Conservation (phyloP, 208 protist genomes). For the Leishmania braziliensis region DNA sequence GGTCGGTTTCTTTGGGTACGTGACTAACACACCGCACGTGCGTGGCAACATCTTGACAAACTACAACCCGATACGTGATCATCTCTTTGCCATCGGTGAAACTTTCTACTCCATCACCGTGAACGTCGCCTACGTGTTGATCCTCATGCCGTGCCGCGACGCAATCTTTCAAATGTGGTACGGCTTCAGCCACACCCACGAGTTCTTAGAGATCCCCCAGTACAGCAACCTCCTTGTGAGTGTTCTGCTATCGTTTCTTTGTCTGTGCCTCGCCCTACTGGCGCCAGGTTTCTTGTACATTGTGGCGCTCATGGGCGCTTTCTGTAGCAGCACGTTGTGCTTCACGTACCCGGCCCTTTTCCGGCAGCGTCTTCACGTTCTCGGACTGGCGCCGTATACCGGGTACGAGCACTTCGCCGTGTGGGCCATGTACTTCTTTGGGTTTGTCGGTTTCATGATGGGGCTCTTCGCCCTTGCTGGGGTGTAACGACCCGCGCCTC, state of each 20-base stretch:
- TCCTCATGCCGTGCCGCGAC: conserved; percentile 69
- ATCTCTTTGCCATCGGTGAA: conserved; percentile 47
- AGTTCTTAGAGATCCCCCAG: conserved; percentile 33
- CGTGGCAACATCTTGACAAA: conserved; percentile 74
- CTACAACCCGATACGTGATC: conserved; percentile 63
- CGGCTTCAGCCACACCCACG: conserved; percentile 55
- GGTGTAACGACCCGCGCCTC: neutral
- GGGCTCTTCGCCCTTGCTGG: conserved; percentile 33
- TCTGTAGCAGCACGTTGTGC: conserved; percentile 76
- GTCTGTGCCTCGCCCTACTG: conserved; percentile 51
- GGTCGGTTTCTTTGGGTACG: conserved; percentile 72
- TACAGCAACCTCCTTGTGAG: conserved; percentile 47
- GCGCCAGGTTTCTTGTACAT: conserved; percentile 65
- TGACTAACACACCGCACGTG: conserved; percentile 48
- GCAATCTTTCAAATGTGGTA: conserved; percentile 58
- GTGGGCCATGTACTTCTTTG: conserved; percentile 51
- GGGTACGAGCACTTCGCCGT: conserved; percentile 35
- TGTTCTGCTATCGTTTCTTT: conserved; percentile 41
- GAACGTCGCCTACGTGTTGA: conserved; percentile 63
- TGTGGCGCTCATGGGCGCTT: conserved; percentile 61
- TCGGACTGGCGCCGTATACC: conserved; percentile 46
- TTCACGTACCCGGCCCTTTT: conserved; percentile 74
- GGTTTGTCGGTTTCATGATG: conserved; percentile 44
- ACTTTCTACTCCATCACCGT: conserved; percentile 60
- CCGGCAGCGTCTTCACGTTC: conserved; percentile 50